Evolutionary conservation across 2,329 filamentous ascomycete genomes (phyloP).

Genomic region (Neurospora crassa): DNA sequence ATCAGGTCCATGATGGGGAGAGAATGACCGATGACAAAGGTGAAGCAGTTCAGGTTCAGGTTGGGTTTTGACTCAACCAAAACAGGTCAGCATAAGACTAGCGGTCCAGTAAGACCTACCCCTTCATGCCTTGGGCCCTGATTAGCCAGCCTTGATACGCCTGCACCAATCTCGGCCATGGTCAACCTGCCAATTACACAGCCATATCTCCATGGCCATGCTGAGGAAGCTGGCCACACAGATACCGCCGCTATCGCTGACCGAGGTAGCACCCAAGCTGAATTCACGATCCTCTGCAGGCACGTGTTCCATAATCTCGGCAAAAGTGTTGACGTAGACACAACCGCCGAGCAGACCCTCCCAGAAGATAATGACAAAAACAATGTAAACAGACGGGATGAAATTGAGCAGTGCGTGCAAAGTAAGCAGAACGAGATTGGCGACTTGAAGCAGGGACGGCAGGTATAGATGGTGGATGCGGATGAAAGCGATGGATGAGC

Average conservation of each 20-base stretch:
- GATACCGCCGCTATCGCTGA: slow-evolving; percentile 86
- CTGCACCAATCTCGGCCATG: slow-evolving; percentile 69
- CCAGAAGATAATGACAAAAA: slow-evolving; percentile 85
- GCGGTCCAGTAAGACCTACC: background rate
- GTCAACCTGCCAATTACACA: slow-evolving; percentile 79
- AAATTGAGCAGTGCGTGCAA: slow-evolving; percentile 72
- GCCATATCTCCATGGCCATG: slow-evolving; percentile 68
- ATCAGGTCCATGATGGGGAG: background rate
- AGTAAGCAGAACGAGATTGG: slow-evolving; percentile 65
- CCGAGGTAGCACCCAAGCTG: slow-evolving; percentile 78
- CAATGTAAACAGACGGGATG: slow-evolving; percentile 75
- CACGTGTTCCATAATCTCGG: slow-evolving; percentile 81
- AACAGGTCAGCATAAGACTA: background rate
- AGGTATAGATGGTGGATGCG: slow-evolving; percentile 73
- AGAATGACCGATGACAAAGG: background rate
- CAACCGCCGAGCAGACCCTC: slow-evolving; percentile 83
- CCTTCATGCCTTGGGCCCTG: background rate
- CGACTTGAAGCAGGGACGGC: slow-evolving; percentile 71
- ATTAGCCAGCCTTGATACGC: slow-evolving; percentile 33
- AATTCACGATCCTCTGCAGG: slow-evolving; percentile 76
- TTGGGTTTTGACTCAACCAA: background rate
- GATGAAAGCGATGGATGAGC: slow-evolving; percentile 81
- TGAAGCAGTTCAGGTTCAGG: background rate
- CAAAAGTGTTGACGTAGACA: slow-evolving; percentile 95
- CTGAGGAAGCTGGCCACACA: slow-evolving; percentile 79